These are phyloP conservation scores for Kodamaea anthophila DNA, from an alignment of 1,139 yeast genomes.

Conservation along the genomic window DNA sequence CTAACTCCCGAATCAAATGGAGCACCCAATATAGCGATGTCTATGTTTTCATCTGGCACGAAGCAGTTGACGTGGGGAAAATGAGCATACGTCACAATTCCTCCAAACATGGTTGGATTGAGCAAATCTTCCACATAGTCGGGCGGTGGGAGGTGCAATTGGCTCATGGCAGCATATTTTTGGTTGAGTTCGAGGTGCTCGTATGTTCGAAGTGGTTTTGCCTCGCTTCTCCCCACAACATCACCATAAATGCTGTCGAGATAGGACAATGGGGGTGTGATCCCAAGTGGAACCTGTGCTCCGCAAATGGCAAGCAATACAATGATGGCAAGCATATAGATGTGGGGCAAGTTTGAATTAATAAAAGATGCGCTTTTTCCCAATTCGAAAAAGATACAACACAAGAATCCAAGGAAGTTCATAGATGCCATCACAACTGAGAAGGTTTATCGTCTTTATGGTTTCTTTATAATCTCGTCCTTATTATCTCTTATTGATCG, in stretches of 20 bases:
- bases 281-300: conserved; percentile 1
- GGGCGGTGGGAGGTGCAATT: conserved; percentile 26
- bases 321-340: too few relatives aligned
- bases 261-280: conserved; percentile 10
- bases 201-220: conserved; percentile 8
- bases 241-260: conserved; percentile 25
- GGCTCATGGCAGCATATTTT: conserved; percentile 12
- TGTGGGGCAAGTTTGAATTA: too few relatives aligned
- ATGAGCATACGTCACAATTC: conserved; percentile 43
- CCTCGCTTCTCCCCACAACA: conserved; percentile 12
- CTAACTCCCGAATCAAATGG: conserved; percentile 49
- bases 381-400: too few relatives aligned
- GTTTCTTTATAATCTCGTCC: too few relatives aligned
- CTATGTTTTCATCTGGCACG: conserved; percentile 19
- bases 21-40: conserved; percentile 47
- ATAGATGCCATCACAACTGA: background rate
- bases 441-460: too few relatives aligned
- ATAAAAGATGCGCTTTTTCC: too few relatives aligned
- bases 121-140: conserved; percentile 33
- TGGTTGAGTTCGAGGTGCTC: conserved; percentile 8
- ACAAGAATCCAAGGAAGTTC: too few relatives aligned
- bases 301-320: background rate
- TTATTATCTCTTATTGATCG: too few relatives aligned
- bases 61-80: conserved; percentile 36
- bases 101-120: conserved; percentile 27